phyloP scores from a whole-genome alignment of 1,139 yeast species.

The Suhomyces bribrorum region DNA sequence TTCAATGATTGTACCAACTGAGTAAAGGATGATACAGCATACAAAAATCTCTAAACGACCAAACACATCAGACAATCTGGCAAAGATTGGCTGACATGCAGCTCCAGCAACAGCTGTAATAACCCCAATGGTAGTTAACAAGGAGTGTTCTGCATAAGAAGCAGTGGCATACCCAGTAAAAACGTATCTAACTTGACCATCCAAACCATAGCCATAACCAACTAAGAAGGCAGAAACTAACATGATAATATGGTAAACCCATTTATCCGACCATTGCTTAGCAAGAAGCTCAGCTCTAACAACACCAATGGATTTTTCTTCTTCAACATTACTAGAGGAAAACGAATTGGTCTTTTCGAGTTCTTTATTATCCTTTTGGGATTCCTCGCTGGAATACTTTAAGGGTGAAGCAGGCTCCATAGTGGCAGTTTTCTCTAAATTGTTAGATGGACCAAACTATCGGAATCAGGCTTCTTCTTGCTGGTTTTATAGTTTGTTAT shows the following conservation, averaged over 20 bases:
- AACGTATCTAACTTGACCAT: slow-evolving; percentile 21
- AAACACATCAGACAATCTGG: slow-evolving; percentile 23
- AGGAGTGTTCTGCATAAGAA: slow-evolving; percentile 21
- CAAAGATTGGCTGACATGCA: slow-evolving; percentile 25
- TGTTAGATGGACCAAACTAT: no score
- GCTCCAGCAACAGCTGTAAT: slow-evolving; percentile 25
- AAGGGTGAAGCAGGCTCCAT: neutral
- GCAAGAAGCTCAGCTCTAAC: slow-evolving; percentile 36
- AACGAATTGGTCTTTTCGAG: neutral
- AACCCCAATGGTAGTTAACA: slow-evolving; percentile 23
- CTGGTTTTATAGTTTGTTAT: no score
- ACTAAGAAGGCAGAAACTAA: slow-evolving; percentile 28
- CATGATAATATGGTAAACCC: slow-evolving; percentile 21
- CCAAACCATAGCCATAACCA: slow-evolving; percentile 33
- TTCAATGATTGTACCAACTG: slow-evolving; percentile 26
- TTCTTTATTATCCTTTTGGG: neutral
- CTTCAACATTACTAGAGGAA: slow-evolving; percentile 1
- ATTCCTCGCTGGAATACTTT: neutral
- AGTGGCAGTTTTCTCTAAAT: no score
- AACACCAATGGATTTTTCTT: slow-evolving; percentile 29
- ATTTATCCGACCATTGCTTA: slow-evolving; percentile 25
- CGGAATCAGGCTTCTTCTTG: no score
- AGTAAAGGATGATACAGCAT: slow-evolving; percentile 21
- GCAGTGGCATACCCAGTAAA: slow-evolving; percentile 21
- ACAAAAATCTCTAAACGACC: slow-evolving; percentile 25